Evolutionary conservation across 2,329 filamentous ascomycete species (phyloP), one percentile per base, ranked within the genome.

Genomic region (Aureobasidium sp.): DNA sequence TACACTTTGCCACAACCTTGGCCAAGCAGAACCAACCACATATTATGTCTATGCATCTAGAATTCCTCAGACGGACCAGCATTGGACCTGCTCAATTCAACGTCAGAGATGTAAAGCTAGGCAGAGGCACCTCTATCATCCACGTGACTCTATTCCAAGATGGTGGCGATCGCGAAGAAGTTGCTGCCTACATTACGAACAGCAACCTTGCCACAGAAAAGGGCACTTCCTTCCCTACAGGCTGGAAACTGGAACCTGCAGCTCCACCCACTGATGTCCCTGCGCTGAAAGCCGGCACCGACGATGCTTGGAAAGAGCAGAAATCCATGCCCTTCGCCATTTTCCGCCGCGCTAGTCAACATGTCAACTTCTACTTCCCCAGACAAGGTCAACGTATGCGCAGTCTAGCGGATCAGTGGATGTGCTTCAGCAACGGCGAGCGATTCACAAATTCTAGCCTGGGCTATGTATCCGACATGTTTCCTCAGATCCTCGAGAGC

Each of bases 401-500:
- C 11, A 74, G 72, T 51, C 70, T 76, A 34, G 76, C 82, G 4
- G 87, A 91, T 68, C 79, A 88, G 71, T 92, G 88, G 88, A 75
- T 89, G 3, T 80, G 83, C 30, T 80, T 88, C 60, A 73, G 77
- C 1, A 83, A 82, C 14, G 80, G 81, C 1, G 81, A 82, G 63
- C 83, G 84, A 64, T 90, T 88, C 76, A 89, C 82, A 1, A 81
- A 88, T 66, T 79, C 81, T 3, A 78, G 80, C 1, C 75, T 92
- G 2, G 86, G 83, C 0, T 90, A 83, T 67, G 75, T 91, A 7
- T 78, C 79, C 21, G 89, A 93, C 71, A 84, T 84, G 70, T 89
- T 87, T 66, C 86, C 87, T 2, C 82, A 86, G 69, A 78, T 88
- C 29, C 73, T 88, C 14, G 85, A 90, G 71, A 65, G 62, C 4